A percentile compares a stretch with the other conserved stretches of the same genome.
These are phyloP conservation scores for Anethum foeniculum DNA, from an alignment of 140 eudicot species.

Conservation along the genomic window DNA sequence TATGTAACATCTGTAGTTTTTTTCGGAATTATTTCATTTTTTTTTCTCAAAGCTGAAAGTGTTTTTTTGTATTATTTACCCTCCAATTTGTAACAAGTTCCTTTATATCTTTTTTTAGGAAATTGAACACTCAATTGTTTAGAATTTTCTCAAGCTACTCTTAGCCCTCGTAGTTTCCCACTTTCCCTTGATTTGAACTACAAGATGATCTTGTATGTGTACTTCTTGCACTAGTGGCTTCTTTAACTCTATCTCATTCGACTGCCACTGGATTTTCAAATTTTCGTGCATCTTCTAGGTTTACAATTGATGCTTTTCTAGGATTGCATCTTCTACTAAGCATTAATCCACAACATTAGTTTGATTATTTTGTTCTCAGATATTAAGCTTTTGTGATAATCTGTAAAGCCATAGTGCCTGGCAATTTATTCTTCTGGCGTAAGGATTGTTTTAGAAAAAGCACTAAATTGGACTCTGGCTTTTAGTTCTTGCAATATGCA, in stretches of 20 bases:
- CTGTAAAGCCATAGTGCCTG: not conserved
- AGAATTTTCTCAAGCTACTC: not conserved
- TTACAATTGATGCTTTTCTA: not conserved
- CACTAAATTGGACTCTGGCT: not conserved
- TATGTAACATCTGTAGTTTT: conserved; percentile 10
- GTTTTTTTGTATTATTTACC: not conserved
- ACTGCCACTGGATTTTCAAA: not conserved
- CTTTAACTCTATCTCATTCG: not conserved
- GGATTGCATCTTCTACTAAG: no score
- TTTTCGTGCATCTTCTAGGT: not conserved
- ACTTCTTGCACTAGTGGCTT: not conserved
- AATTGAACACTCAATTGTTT: not conserved
- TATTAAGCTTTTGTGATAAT: not conserved
- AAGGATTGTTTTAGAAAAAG: not conserved
- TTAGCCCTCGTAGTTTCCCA: not conserved
- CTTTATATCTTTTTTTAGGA: not conserved
- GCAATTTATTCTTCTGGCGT: not conserved
- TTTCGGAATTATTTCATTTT: not conserved
- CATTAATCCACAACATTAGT: not conserved
- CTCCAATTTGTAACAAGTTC: not conserved
- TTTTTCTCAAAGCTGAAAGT: not conserved
- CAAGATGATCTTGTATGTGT: not conserved
- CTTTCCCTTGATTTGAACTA: not conserved
- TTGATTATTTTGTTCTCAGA: not conserved
- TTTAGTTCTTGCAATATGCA: not conserved